A percentile compares a stretch with the other conserved stretches of the same genome.
Evolutionary conservation across 202 grass and related monocot genomes (phyloP).

Genomic region (Setaria italica): DNA sequence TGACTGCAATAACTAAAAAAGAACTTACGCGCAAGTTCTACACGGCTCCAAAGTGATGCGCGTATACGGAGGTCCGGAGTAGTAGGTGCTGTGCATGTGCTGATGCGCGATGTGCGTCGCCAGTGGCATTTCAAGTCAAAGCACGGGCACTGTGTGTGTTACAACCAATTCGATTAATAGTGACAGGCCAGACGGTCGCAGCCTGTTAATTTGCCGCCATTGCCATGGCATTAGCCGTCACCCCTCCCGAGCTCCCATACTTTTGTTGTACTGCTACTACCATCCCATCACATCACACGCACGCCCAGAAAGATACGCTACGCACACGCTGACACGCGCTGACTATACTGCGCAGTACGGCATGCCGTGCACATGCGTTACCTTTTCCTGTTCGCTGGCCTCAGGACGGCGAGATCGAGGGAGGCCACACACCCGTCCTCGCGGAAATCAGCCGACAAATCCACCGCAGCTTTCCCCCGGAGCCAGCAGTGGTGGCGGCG

Average conservation of each 20-base stretch:
- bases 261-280: neutral
- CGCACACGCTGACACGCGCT: neutral
- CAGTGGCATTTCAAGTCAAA: conserved; percentile 7
- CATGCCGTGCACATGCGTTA: neutral
- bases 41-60: neutral
- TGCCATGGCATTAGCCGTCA: neutral
- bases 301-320: conserved; percentile 24
- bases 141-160: neutral
- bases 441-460: neutral
- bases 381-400: neutral
- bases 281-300: conserved; percentile 31
- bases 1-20: neutral
- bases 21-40: neutral
- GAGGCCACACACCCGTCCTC: neutral
- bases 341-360: neutral
- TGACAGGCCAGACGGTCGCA: neutral
- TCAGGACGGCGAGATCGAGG: neutral
- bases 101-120: neutral
- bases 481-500: neutral
- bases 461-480: neutral
- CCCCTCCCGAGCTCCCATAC: neutral
- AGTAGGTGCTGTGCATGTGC: neutral
- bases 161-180: neutral
- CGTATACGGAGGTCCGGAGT: neutral
- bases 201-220: neutral